Base-by-base conservation (phyloP, 2,329 filamentous ascomycete species). In the Neopestalotiopsis sp. region DNA sequence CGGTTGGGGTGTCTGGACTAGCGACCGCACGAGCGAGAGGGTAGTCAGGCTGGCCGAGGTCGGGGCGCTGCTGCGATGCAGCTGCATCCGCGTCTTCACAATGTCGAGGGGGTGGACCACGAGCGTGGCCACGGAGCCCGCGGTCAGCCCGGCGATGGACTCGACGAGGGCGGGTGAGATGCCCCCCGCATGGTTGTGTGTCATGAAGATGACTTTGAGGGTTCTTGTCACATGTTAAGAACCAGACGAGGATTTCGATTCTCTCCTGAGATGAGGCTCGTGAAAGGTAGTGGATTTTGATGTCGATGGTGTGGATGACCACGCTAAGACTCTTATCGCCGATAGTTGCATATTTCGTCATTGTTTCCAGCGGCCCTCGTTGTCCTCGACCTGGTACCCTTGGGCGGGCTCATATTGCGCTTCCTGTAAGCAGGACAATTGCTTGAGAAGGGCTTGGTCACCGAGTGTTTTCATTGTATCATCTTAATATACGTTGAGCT, bases 41-140 rank as follows among this genome's bases (percentile, higher is more conserved):
- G 86, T 87, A 38, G 84, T 87, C 49, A 84, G 81, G 38, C 81
- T 77, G 24, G 82, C 76, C 34, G 81, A 71, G 58, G 78, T 76
- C 40, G 81, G 75, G 24, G 79, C 75, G 69, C 78, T 78, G 74
- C 80, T 85, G 70, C 86, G 85, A 73, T 89, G 83, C 73, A 90
- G 88, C 84, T 99, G 96, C 78, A 99, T 90, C 72, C 96, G 92
- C 70, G 95, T 98, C 86, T 99, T 99, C 79, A 98, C 91, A 72
- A 99, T 91, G 82, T 99, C 96, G 70, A 99, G 89, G 40, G 96
- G 96, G 79, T 98, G 95, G 66, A 96, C 92, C 68, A 90, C 91
- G 63, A 98, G 86, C 30, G 96, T 98, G 66, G 95, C 92, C 74
- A 94, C 88, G 68, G 94, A 88, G 71, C 96, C 96, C 70, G 96